phyloP scores from a whole-genome alignment of 2,329 filamentous ascomycete species.

The Cadophora luteo-olivacea region DNA sequence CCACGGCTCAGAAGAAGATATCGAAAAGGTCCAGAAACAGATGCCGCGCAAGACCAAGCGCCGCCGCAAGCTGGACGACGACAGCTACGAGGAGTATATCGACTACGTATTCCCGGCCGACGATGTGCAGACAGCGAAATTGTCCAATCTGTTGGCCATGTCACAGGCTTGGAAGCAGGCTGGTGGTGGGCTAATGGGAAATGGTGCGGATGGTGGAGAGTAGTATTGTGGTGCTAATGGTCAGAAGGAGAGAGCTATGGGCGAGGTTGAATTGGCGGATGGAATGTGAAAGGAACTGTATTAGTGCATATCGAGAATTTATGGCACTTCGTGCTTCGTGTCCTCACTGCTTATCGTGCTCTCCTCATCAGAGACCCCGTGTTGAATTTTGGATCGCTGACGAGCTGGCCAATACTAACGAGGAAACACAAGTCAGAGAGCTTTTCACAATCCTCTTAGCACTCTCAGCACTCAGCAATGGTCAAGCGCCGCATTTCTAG shows the following conservation, averaged over 20 bases:
- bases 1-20: conserved; percentile 77
- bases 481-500: too few relatives aligned
- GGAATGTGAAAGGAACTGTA: neutral
- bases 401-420: too few relatives aligned
- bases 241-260: neutral
- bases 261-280: neutral
- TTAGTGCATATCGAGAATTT: neutral
- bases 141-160: conserved; percentile 84
- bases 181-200: conserved; percentile 42
- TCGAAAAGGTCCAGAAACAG: conserved; percentile 85
- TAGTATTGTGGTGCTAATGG: neutral
- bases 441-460: too few relatives aligned
- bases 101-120: conserved; percentile 98
- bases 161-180: conserved; percentile 72
- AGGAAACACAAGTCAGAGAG: too few relatives aligned
- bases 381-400: neutral
- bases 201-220: conserved; percentile 29
- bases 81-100: conserved; percentile 94
- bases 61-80: conserved; percentile 88
- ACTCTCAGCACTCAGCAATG: too few relatives aligned
- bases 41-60: conserved; percentile 96
- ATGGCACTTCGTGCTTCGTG: neutral
- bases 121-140: conserved; percentile 82
- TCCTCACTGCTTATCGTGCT: neutral
- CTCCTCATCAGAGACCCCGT: neutral